Evolutionary conservation across 1,284 basidiomycete species (phyloP).

Genomic region (Fomitopsis schrenkii): DNA sequence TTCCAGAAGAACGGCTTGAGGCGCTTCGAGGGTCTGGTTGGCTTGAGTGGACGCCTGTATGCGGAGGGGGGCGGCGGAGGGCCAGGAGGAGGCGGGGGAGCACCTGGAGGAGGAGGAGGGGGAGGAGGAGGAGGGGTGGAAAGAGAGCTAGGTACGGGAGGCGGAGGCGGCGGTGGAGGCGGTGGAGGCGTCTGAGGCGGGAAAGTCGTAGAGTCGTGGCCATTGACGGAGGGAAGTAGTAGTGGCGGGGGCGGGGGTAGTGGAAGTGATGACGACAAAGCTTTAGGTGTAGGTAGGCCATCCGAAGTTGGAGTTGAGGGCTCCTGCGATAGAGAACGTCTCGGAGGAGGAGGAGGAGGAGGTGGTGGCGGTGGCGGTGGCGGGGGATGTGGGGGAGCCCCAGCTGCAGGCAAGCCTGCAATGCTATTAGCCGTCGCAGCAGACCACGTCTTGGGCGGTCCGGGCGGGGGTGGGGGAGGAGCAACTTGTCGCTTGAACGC

Average conservation of each 20-base stretch:
- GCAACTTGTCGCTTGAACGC: constrained; percentile 67
- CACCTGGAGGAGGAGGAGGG: constrained; percentile 20
- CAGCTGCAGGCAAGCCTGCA: constrained; percentile 11
- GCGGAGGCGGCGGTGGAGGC: constrained; percentile 13
- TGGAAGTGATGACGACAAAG: neutral
- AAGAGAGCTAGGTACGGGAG: neutral
- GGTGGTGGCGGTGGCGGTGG: constrained; percentile 20
- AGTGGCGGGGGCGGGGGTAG: constrained; percentile 15
- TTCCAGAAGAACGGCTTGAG: constrained; percentile 91
- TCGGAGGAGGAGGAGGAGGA: constrained; percentile 18
- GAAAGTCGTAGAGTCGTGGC: neutral
- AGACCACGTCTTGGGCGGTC: constrained; percentile 11
- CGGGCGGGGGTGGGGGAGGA: constrained; percentile 58
- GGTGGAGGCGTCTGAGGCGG: constrained; percentile 8
- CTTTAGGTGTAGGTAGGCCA: neutral
- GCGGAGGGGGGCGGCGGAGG: constrained; percentile 31
- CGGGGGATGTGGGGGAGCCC: constrained; percentile 9
- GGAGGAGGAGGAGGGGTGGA: constrained; percentile 13
- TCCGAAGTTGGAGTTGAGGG: constrained; percentile 3
- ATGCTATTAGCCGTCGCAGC: constrained; percentile 10
- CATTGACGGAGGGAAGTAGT: constrained; percentile 14
- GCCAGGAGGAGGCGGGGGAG: constrained; percentile 27
- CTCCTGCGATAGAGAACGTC: constrained; percentile 2
- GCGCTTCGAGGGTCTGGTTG: constrained; percentile 46
- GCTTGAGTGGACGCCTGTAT: constrained; percentile 30